A percentile compares a stretch with the other conserved stretches of the same genome.
These are phyloP conservation scores for Herpetomonas tarakana DNA, from an alignment of 208 protist genomes.

Conservation along the genomic window DNA sequence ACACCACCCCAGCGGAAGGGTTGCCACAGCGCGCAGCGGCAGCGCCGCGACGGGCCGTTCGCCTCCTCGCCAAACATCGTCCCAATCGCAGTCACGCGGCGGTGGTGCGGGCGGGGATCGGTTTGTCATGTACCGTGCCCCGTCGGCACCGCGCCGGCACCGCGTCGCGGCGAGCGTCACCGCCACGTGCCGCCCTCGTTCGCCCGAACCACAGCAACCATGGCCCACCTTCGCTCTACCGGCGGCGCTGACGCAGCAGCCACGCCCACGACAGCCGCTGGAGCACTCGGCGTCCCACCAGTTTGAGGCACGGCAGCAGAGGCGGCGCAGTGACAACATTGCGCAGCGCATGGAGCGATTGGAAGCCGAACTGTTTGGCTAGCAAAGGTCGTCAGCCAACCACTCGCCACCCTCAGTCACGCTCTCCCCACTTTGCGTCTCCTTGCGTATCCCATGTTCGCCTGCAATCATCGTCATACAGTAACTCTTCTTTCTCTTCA, in stretches of 20 bases:
- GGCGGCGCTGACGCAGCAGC: not conserved
- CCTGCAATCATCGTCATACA: too few relatives aligned
- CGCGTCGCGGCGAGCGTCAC: not conserved
- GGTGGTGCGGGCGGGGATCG: constrained; percentile 5
- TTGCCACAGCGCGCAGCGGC: too few relatives aligned
- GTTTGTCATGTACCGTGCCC: constrained; percentile 29
- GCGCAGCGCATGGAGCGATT: constrained; percentile 38
- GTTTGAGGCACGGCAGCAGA: constrained; percentile 21
- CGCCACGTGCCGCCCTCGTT: not conserved
- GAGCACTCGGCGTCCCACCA: constrained; percentile 1
- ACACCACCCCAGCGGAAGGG: not conserved
- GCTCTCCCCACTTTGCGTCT: too few relatives aligned
- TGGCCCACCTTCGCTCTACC: not conserved
- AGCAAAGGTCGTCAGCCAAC: too few relatives aligned
- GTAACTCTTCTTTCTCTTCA: too few relatives aligned
- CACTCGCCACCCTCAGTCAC: too few relatives aligned
- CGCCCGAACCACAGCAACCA: not conserved
- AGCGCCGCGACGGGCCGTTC: not conserved
- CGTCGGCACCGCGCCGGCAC: not conserved
- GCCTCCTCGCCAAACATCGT: not conserved
- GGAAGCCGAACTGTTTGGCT: constrained; percentile 26
- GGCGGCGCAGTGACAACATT: constrained; percentile 24
- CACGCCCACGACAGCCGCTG: not conserved
- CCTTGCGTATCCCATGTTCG: too few relatives aligned
- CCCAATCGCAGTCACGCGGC: not conserved